phyloP scores from a whole-genome alignment of 208 protist species.

The Acanthamoeba castellanii region DNA sequence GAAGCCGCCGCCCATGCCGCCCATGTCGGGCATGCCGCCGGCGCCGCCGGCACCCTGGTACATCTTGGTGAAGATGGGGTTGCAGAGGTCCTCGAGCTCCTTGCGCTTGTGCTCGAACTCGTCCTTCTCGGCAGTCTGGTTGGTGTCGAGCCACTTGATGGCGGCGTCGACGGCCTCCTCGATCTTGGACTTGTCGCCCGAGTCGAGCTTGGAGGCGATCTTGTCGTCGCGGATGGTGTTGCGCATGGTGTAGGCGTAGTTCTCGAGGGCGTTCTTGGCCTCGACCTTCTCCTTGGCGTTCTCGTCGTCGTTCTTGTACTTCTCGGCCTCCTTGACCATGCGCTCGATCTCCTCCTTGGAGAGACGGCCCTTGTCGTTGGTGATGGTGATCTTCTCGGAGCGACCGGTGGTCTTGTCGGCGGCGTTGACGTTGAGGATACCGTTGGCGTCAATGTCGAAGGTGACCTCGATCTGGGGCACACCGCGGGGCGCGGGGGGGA shows the following conservation, averaged over 20 bases:
- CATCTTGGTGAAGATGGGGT: conserved; percentile 97
- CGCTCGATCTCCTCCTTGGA: conserved; percentile 95
- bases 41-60: conserved; percentile 88
- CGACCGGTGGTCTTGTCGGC: conserved; percentile 95
- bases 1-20: conserved; percentile 80
- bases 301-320: conserved; percentile 90
- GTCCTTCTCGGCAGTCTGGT: conserved; percentile 95
- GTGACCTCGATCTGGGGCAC: conserved; percentile 98
- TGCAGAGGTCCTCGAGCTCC: conserved; percentile 94
- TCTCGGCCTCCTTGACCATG: conserved; percentile 96
- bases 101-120: conserved; percentile 95
- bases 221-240: conserved; percentile 90
- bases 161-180: conserved; percentile 89
- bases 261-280: conserved; percentile 95
- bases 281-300: conserved; percentile 92
- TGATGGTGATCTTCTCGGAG: conserved; percentile 94
- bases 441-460: conserved; percentile 99
- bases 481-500: conserved; percentile 94
- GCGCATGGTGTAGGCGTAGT: conserved; percentile 89
- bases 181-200: conserved; percentile 84
- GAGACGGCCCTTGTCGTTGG: conserved; percentile 90
- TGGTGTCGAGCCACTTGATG: conserved; percentile 96
- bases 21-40: conserved; percentile 75
- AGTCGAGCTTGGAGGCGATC: conserved; percentile 84
- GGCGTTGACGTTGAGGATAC: conserved; percentile 97